Evolutionary conservation across 768 basidiomycete genomes (phyloP).

Genomic region (Mrakia gelida): DNA sequence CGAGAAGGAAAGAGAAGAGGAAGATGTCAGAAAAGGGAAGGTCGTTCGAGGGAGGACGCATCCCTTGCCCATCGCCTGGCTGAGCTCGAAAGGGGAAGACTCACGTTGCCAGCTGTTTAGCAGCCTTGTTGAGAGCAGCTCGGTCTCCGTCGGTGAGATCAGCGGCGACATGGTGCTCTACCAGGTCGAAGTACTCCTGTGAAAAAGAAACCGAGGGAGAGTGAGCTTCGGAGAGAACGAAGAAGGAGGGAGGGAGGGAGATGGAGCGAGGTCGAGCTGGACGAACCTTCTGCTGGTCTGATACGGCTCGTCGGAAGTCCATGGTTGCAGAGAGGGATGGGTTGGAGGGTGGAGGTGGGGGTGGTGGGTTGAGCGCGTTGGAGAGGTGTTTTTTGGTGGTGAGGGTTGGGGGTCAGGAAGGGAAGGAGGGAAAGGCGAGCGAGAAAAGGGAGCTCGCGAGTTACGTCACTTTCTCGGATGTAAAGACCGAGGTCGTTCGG

Average conservation of each 20-base stretch:
- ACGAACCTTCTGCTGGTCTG: background rate
- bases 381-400: too few species aligned
- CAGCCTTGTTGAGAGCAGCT: constrained; percentile 11
- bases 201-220: too few species aligned
- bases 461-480: too few species aligned
- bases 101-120: background rate
- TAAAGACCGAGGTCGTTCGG: too few species aligned
- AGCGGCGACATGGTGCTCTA: background rate
- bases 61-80: background rate
- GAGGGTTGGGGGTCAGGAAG: too few species aligned
- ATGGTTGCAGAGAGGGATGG: background rate
- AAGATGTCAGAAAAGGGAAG: background rate
- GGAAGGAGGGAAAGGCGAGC: too few species aligned
- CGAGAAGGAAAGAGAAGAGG: background rate
- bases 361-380: too few species aligned
- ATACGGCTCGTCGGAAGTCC: background rate
- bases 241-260: background rate
- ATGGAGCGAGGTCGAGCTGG: background rate
- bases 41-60: background rate
- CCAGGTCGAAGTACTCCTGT: constrained; percentile 3
- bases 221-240: background rate
- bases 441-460: too few species aligned
- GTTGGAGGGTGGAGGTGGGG: too few species aligned
- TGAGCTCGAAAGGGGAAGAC: too few species aligned
- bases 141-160: constrained; percentile 8